Conservation (phyloP, 352 stramenopile genomes). For the Pythium oligandrum region DNA sequence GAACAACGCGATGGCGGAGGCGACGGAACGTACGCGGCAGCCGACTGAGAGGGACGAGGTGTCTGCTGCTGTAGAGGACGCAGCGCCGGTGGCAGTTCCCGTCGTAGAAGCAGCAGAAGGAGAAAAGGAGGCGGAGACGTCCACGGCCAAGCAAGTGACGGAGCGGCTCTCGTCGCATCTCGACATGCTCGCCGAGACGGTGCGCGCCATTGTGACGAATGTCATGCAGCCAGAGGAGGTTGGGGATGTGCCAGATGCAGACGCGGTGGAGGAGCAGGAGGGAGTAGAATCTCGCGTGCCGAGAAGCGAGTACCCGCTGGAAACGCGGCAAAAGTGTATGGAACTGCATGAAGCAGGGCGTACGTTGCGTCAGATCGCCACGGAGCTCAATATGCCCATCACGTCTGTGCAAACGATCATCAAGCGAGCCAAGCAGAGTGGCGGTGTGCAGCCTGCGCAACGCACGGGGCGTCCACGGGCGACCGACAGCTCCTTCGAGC, state of each 20-base stretch:
- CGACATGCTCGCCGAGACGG: conserved; percentile 57
- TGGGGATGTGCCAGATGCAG: no score
- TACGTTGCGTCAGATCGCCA: conserved; percentile 25
- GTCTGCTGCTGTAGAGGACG: no score
- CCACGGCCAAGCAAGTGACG: not conserved
- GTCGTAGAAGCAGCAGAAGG: not conserved
- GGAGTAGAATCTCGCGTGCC: no score
- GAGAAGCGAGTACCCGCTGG: conserved; percentile 21
- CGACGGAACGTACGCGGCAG: no score
- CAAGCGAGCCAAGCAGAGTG: conserved; percentile 26
- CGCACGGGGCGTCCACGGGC: conserved; percentile 24
- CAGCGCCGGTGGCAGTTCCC: not conserved
- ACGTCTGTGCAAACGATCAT: conserved; percentile 31
- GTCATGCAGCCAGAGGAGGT: conserved; percentile 12
- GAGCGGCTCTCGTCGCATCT: conserved; percentile 30
- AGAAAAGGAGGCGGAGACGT: not conserved
- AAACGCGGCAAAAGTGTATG: conserved; percentile 20
- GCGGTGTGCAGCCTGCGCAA: conserved; percentile 13
- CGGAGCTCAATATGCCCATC: conserved; percentile 23
- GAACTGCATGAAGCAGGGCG: conserved; percentile 11
- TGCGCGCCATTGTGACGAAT: conserved; percentile 41
- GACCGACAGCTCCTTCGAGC: conserved; percentile 25
- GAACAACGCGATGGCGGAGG: no score
- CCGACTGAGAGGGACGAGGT: no score
- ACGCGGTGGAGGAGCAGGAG: no score